Evolutionary conservation across 2,329 filamentous ascomycete species (phyloP).

Genomic region (Metarhizium rileyi): DNA sequence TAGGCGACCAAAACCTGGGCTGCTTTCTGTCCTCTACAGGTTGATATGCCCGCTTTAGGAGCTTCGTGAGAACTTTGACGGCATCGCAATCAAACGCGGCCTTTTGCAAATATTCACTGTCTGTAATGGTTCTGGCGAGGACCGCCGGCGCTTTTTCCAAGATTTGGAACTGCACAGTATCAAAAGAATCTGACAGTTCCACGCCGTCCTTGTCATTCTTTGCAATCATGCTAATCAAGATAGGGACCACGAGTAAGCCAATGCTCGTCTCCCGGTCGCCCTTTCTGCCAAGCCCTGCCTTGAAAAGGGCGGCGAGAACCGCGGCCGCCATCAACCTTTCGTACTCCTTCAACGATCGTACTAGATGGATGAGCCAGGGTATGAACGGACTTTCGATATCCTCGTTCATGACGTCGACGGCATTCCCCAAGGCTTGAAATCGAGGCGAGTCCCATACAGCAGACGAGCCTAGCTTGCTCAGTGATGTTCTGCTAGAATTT

Average conservation of each 20-base stretch:
- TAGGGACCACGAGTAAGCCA: slow-evolving; percentile 58
- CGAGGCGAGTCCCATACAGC: slow-evolving; percentile 23
- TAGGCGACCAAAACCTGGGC: slow-evolving; percentile 30
- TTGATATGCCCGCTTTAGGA: slow-evolving; percentile 43
- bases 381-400: slow-evolving; percentile 62
- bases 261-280: slow-evolving; percentile 51
- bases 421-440: slow-evolving; percentile 16
- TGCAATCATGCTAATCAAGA: slow-evolving; percentile 54
- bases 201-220: slow-evolving; percentile 35
- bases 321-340: slow-evolving; percentile 59
- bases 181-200: slow-evolving; percentile 26
- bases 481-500: slow-evolving; percentile 18
- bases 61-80: slow-evolving; percentile 34
- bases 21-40: slow-evolving; percentile 25
- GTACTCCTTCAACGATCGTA: slow-evolving; percentile 46
- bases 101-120: slow-evolving; percentile 70
- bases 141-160: slow-evolving; percentile 65
- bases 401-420: slow-evolving; percentile 32
- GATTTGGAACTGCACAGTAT: slow-evolving; percentile 30
- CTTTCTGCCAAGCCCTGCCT: slow-evolving; percentile 55
- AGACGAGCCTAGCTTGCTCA: slow-evolving; percentile 18
- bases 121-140: slow-evolving; percentile 67
- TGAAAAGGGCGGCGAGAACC: slow-evolving; percentile 60
- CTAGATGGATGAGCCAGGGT: slow-evolving; percentile 60
- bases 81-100: slow-evolving; percentile 61